phyloP scores from a whole-genome alignment of 441 rosid genomes.

The Pelargonium australe region DNA sequence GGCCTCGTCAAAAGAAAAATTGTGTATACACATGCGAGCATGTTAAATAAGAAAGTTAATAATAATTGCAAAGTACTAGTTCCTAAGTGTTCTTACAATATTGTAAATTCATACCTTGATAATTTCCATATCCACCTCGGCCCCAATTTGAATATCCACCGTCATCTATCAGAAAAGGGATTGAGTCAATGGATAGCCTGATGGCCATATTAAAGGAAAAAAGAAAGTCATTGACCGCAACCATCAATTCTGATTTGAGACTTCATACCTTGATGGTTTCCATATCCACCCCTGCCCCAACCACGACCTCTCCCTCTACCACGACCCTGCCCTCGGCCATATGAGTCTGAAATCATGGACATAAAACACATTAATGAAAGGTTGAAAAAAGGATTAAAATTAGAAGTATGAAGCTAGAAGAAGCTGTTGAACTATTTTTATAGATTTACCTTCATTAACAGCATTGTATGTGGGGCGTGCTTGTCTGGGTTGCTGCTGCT shows the following conservation, averaged over 20 bases:
- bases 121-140: slow-evolving; percentile 67
- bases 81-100: slow-evolving; percentile 8
- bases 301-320: slow-evolving; percentile 72
- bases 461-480: slow-evolving; percentile 38
- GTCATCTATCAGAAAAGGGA: slow-evolving; percentile 39
- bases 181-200: neutral
- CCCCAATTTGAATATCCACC: slow-evolving; percentile 43
- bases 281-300: slow-evolving; percentile 43
- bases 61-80: slow-evolving; percentile 1
- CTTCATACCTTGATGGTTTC: slow-evolving; percentile 50
- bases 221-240: neutral
- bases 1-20: neutral
- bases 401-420: slow-evolving; percentile 6
- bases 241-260: slow-evolving; percentile 11
- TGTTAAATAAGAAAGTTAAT: neutral
- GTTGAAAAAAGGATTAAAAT: neutral
- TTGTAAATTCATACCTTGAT: slow-evolving; percentile 38
- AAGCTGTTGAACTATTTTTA: slow-evolving; percentile 4
- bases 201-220: neutral
- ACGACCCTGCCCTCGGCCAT: slow-evolving; percentile 65
- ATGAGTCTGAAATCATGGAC: slow-evolving; percentile 44
- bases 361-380: slow-evolving; percentile 7
- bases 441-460: slow-evolving; percentile 50
- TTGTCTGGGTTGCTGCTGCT: slow-evolving; percentile 47
- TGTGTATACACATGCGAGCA: neutral